Conservation (phyloP, 352 stramenopile genomes). For the Lagenidium sp. region DNA sequence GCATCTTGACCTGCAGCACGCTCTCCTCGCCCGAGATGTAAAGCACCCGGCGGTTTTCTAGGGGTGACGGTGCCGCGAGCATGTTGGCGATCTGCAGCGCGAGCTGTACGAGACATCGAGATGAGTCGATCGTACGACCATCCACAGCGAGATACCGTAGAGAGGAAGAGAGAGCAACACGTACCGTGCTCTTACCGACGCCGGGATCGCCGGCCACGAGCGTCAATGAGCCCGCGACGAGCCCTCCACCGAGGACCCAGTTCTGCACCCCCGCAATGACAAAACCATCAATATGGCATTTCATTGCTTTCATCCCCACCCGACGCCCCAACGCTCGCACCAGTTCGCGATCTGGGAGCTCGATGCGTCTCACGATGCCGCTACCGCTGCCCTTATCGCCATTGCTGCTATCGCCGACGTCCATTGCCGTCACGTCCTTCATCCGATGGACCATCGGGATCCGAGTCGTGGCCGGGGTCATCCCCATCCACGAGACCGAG, state of each 20-base stretch:
- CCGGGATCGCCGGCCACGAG: constrained; percentile 93
- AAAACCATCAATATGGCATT: background rate
- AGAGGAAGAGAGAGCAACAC: background rate
- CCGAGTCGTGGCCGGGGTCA: background rate
- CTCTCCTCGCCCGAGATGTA: constrained; percentile 98
- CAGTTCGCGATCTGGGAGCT: constrained; percentile 65
- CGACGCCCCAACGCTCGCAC: too few species aligned
- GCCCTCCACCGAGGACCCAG: constrained; percentile 93
- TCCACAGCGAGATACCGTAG: background rate
- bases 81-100: constrained; percentile 92
- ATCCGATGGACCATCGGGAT: constrained; percentile 41
- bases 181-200: constrained; percentile 88
- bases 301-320: too few species aligned
- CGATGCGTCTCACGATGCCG: too few species aligned
- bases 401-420: constrained; percentile 35
- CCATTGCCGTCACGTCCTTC: constrained; percentile 58
- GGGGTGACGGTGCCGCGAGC: too few species aligned
- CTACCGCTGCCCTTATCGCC: too few species aligned
- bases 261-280: constrained; percentile 55
- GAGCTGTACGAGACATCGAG: constrained; percentile 35
- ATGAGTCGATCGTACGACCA: too few species aligned
- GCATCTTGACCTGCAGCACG: constrained; percentile 91
- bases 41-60: constrained; percentile 67
- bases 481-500: background rate
- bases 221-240: constrained; percentile 93